Percentiles rank a stretch among this genome's conserved stretches.
Conservation (phyloP, 2,329 filamentous ascomycete species). For the Phyllosticta paracitricarpa region DNA sequence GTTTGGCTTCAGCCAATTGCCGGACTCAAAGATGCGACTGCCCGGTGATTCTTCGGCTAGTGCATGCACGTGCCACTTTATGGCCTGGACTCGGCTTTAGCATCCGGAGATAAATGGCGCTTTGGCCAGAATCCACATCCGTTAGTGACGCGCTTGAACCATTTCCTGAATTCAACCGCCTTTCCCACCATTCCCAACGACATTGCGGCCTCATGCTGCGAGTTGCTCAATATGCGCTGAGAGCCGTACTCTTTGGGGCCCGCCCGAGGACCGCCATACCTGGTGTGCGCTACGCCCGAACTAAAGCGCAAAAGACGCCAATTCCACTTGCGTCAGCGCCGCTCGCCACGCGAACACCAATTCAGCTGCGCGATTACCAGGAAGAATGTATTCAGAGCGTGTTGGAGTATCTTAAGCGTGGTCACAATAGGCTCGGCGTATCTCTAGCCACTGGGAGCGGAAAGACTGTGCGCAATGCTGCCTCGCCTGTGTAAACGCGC, state of each 20-base stretch:
- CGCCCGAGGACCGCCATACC: neutral
- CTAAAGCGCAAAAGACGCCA: neutral
- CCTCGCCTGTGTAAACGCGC: neutral
- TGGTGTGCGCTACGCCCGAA: conserved; percentile 14
- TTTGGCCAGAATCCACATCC: neutral
- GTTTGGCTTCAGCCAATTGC: neutral
- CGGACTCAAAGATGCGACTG: neutral
- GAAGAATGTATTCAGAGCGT: conserved; percentile 85
- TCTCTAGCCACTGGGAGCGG: conserved; percentile 82
- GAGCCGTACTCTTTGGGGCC: conserved; percentile 9
- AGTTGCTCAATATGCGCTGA: conserved; percentile 22
- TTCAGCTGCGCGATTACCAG: conserved; percentile 73
- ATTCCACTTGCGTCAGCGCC: conserved; percentile 2
- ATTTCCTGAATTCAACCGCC: neutral
- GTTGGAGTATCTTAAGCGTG: conserved; percentile 54
- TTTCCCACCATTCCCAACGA: neutral
- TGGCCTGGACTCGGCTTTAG: neutral
- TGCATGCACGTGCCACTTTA: neutral
- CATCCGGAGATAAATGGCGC: neutral
- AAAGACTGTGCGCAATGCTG: conserved; percentile 57
- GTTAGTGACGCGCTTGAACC: neutral
- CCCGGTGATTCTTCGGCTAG: neutral
- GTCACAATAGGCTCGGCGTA: conserved; percentile 70
- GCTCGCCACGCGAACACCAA: conserved; percentile 13
- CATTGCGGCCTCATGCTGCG: conserved; percentile 20